Base-by-base conservation (phyloP, 345 rosid genomes). In the Turnera subulata region DNA sequence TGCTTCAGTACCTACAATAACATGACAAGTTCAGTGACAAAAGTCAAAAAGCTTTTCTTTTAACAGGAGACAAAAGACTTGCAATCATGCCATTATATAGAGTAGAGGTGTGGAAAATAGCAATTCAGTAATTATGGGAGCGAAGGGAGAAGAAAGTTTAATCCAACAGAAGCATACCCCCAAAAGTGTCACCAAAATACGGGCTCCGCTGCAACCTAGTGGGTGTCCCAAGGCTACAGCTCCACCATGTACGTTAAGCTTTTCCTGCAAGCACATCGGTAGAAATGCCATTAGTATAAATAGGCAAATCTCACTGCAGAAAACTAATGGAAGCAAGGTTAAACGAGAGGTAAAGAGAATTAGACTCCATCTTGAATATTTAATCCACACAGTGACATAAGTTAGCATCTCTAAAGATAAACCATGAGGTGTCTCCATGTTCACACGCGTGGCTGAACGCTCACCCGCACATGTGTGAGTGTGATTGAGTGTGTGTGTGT, bases 151-250 rank as follows among this genome's bases (percentile, higher is more conserved):
- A n/a, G n/a, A n/a, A n/a, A n/a, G n/a, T n/a, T n/a, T 48, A 10
- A 43, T 18, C 29, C 24, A 10, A 19, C 5, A 60, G 47, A 51
- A 35, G 54, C 35, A 61, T 84, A 93, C 99, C 82, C 99, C 99
- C 73, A 93, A 80, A 62, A 93, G 94, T 46, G 99, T 82, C 77
- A 88, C 76, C 75, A 93, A 64, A 61, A 93, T 87, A 56, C 99
- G 96, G 37, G 97, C 99, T 17, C 97, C 99, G 26, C 99, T 93
- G 85, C 99, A 93, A 42, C 99, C 99, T 58, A 90, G 75, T 61
- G 99, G 99, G 70, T 93, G 96, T 51, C 99, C 99, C 74, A 93
- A 74, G 0, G 99, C 74, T 56, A 90, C 96, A 49, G 97, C 99
- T 63, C 99, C 99, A 52, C 99, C 99, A 5, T 89, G 85, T 23